phyloP scores from a whole-genome alignment of 176 grass and related monocot genomes.

The Carex myosuroides region DNA sequence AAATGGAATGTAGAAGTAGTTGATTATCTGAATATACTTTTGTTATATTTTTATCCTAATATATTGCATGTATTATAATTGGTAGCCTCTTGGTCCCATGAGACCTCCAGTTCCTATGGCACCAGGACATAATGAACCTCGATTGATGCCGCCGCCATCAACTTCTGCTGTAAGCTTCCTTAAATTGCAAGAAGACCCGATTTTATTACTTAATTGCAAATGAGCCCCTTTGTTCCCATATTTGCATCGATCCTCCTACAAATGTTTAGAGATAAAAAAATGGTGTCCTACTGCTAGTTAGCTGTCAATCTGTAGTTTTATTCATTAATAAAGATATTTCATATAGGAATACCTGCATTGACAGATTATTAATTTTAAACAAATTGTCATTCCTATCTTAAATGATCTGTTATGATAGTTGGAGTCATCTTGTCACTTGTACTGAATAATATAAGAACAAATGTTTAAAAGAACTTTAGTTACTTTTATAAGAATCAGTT shows the following conservation, averaged over 20 bases:
- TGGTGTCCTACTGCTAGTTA: background rate
- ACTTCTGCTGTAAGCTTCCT: conserved; percentile 52
- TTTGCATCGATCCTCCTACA: background rate
- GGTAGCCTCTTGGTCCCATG: background rate
- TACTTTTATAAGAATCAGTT: background rate
- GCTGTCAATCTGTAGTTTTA: background rate
- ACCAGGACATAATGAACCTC: conserved; percentile 33
- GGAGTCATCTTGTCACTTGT: background rate
- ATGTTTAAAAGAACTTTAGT: background rate
- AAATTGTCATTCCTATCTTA: background rate
- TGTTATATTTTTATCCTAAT: background rate
- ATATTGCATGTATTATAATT: background rate
- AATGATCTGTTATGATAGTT: background rate
- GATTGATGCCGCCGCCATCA: conserved; percentile 35
- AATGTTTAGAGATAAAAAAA: background rate
- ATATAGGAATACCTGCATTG: background rate
- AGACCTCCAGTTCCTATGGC: background rate
- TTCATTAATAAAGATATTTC: background rate
- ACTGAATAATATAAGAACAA: background rate
- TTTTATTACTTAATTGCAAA: background rate
- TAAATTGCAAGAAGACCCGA: background rate
- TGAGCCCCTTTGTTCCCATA: background rate
- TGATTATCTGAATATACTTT: background rate
- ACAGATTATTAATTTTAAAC: background rate
- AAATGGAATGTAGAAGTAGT: background rate